Conservation (phyloP, 2,329 filamentous ascomycete genomes). For the Fusarium nematophilum region DNA sequence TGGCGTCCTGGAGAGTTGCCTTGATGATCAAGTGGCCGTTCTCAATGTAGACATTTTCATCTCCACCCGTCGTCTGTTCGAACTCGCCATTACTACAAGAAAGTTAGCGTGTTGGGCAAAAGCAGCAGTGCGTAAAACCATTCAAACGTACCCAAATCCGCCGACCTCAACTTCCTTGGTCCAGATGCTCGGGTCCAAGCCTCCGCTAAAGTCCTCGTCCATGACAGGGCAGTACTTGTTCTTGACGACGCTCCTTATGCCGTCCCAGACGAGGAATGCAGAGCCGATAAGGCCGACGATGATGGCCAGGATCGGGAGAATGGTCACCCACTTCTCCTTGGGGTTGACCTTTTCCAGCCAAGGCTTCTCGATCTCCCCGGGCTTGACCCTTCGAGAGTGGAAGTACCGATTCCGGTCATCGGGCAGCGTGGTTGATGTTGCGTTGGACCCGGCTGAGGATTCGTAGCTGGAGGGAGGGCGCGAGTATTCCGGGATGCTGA, state of each 20-base stretch:
- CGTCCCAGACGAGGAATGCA: constrained; percentile 80
- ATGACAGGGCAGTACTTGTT: constrained; percentile 79
- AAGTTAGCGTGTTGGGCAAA: constrained; percentile 1
- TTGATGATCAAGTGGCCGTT: constrained; percentile 78
- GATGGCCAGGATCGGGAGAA: constrained; percentile 80
- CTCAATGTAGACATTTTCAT: constrained; percentile 80
- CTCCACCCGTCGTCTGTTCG: constrained; percentile 76
- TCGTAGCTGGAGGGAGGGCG: constrained; percentile 53
- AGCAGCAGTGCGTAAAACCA: no score
- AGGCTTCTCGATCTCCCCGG: constrained; percentile 79
- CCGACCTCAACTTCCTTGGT: constrained; percentile 80
- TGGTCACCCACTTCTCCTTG: constrained; percentile 88
- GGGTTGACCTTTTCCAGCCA: constrained; percentile 80
- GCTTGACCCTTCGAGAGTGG: constrained; percentile 77
- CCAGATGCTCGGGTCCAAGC: constrained; percentile 73
- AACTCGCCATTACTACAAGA: constrained; percentile 79
- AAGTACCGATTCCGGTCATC: constrained; percentile 69
- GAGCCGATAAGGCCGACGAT: constrained; percentile 74
- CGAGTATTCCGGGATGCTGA: constrained; percentile 35
- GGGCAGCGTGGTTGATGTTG: constrained; percentile 44
- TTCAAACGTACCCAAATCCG: constrained; percentile 75
- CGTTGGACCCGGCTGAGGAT: constrained; percentile 52
- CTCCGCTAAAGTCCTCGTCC: constrained; percentile 72
- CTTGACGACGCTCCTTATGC: constrained; percentile 75
- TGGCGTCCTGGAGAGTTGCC: constrained; percentile 79